Percentiles rank a stretch among this genome's conserved stretches.
Conservation (phyloP, 2,329 filamentous ascomycete species). For the Exophiala sideris region DNA sequence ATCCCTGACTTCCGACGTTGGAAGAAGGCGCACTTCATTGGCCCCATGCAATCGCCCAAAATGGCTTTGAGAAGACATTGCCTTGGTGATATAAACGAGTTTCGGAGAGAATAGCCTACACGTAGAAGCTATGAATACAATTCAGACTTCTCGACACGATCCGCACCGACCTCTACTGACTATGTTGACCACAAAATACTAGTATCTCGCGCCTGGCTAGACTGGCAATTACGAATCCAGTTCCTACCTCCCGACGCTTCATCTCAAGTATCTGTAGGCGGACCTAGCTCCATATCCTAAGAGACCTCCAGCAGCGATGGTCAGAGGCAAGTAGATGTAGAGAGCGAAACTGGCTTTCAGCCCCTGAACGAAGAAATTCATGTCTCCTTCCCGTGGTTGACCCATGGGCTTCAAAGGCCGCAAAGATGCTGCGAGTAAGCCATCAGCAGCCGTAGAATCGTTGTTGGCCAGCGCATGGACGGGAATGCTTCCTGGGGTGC, state of each 20-base stretch:
- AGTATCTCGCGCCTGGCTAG: too few species aligned
- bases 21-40: neutral
- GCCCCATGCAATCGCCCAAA: too few species aligned
- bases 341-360: neutral
- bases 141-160: too few species aligned
- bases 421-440: neutral
- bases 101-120: too few species aligned
- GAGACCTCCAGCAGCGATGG: neutral
- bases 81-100: too few species aligned
- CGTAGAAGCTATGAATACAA: too few species aligned
- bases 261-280: too few species aligned
- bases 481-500: neutral
- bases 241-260: too few species aligned
- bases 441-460: neutral
- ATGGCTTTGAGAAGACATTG: too few species aligned
- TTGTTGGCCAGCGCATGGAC: neutral
- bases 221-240: too few species aligned
- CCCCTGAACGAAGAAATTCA: constrained; percentile 8
- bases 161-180: too few species aligned
- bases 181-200: too few species aligned
- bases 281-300: neutral
- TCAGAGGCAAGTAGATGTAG: neutral
- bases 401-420: constrained; percentile 8
- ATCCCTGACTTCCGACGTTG: neutral
- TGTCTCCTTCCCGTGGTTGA: constrained; percentile 2